A percentile compares a stretch with the other conserved stretches of the same genome.
Conservation (phyloP, 345 rosid species). For the Acer negundo region DNA sequence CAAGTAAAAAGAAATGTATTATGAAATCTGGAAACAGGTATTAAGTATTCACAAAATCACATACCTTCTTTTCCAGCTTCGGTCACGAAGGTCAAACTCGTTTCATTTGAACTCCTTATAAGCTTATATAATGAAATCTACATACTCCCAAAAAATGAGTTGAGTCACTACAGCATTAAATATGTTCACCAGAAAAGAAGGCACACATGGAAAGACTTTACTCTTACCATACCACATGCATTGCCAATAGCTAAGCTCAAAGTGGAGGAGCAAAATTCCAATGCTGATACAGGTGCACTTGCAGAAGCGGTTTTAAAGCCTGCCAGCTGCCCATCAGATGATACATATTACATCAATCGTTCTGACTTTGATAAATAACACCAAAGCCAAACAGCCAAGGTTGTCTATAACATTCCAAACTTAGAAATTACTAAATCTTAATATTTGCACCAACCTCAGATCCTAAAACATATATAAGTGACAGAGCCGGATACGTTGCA, state of each 20-base stretch:
- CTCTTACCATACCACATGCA: constrained; percentile 73
- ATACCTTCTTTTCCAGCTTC: constrained; percentile 67
- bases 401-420: constrained; percentile 10
- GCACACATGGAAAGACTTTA: constrained; percentile 21
- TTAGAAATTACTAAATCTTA: constrained; percentile 23
- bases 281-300: constrained; percentile 55
- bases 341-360: constrained; percentile 1
- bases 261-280: constrained; percentile 63
- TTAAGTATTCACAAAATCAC: background rate
- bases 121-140: constrained; percentile 69
- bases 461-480: constrained; percentile 52
- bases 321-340: constrained; percentile 49
- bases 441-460: constrained; percentile 49
- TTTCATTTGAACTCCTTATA: constrained; percentile 42
- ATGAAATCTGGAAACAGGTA: background rate
- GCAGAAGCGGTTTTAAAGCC: constrained; percentile 37
- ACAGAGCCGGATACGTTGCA: constrained; percentile 66
- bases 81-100: constrained; percentile 57
- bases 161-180: constrained; percentile 26
- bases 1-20: background rate
- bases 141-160: constrained; percentile 28
- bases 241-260: constrained; percentile 70
- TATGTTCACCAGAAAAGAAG: constrained; percentile 18
- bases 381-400: constrained; percentile 14
- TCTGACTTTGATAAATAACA: constrained; percentile 4